phyloP scores from a whole-genome alignment of 306 rosid species.

The Pterocarpus macrocarpus region DNA sequence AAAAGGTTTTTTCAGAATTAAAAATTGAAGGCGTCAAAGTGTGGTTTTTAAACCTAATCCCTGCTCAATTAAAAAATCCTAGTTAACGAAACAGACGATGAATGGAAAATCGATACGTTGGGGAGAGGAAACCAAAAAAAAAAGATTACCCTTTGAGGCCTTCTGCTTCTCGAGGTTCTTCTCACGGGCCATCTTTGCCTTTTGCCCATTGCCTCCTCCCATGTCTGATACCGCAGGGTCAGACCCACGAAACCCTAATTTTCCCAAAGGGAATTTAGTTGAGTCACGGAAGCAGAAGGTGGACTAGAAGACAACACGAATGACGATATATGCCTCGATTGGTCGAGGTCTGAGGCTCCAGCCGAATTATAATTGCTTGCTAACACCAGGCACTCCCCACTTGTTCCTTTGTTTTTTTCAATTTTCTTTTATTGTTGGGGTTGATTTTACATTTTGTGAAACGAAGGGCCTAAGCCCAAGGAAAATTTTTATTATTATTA shows the following conservation, averaged over 20 bases:
- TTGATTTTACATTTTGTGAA: neutral
- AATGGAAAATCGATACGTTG: neutral
- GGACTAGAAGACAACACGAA: neutral
- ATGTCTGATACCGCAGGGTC: conserved; percentile 48
- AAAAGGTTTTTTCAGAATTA: neutral
- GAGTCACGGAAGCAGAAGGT: neutral
- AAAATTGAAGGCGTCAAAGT: neutral
- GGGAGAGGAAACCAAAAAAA: neutral
- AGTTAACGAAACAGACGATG: neutral
- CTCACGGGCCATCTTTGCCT: conserved; percentile 85
- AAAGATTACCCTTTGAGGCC: conserved; percentile 61
- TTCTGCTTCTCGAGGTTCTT: conserved; percentile 73
- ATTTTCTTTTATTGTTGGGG: no score
- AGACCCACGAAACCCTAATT: conserved; percentile 65
- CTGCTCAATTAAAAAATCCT: neutral
- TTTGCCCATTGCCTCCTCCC: conserved; percentile 91
- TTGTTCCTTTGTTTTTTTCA: neutral
- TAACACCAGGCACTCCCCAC: neutral
- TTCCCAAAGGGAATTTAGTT: neutral
- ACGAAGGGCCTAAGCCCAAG: conserved; percentile 3
- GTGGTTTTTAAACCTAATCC: neutral
- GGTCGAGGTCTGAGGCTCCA: neutral
- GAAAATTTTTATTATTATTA: no score
- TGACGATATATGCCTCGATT: neutral
- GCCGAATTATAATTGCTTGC: neutral